Conservation (phyloP, 2,329 filamentous ascomycete species). For the Drechslerella dactyloides region DNA sequence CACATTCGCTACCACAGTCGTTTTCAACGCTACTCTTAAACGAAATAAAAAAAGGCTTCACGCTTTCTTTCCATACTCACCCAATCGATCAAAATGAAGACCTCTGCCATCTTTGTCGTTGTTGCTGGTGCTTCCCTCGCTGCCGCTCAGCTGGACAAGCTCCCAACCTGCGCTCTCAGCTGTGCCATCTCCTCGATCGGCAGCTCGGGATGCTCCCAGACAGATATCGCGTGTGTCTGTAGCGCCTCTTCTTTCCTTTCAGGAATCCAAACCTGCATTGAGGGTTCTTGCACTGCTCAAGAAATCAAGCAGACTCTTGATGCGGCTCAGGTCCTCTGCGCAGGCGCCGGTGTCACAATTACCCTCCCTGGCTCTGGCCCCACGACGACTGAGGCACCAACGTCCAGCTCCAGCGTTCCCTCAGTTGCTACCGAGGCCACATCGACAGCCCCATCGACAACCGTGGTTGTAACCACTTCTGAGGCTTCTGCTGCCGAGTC, state of each 20-base stretch:
- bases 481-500: neutral
- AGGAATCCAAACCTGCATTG: slow-evolving; percentile 32
- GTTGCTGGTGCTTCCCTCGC: slow-evolving; percentile 43
- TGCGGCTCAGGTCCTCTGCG: slow-evolving; percentile 40
- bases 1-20: slow-evolving; percentile 47
- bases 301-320: slow-evolving; percentile 25
- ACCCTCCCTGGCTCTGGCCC: slow-evolving; percentile 20
- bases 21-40: slow-evolving; percentile 20
- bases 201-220: slow-evolving; percentile 28
- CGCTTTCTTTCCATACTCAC: slow-evolving; percentile 26
- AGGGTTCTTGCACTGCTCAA: slow-evolving; percentile 14
- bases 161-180: slow-evolving; percentile 41
- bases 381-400: slow-evolving; percentile 3
- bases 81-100: slow-evolving; percentile 48
- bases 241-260: slow-evolving; percentile 18
- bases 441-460: neutral
- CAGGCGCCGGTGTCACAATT: slow-evolving; percentile 37
- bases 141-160: slow-evolving; percentile 36
- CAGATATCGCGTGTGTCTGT: slow-evolving; percentile 44
- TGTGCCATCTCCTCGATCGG: slow-evolving; percentile 38
- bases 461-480: slow-evolving; percentile 10
- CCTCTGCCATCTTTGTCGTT: slow-evolving; percentile 39
- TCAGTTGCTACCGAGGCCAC: neutral
- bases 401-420: slow-evolving; percentile 2
- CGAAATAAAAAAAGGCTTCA: slow-evolving; percentile 20